These are phyloP conservation scores for Penicillium janthinellum DNA, from an alignment of 2,329 filamentous ascomycete genomes.

Conservation along the genomic window DNA sequence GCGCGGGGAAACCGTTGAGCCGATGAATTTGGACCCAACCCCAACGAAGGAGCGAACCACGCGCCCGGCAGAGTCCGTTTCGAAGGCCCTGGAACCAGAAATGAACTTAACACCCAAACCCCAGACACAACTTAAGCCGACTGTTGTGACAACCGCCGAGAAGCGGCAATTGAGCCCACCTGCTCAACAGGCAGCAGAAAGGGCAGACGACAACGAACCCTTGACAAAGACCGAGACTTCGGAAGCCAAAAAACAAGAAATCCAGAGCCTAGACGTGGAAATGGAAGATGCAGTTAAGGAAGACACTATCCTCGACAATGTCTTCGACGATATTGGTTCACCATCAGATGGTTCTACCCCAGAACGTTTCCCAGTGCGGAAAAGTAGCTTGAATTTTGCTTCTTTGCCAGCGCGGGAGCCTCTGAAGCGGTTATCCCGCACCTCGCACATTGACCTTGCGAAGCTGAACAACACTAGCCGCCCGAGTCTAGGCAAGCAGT, in stretches of 20 bases:
- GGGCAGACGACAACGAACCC: conserved; percentile 14
- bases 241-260: conserved; percentile 12
- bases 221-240: conserved; percentile 17
- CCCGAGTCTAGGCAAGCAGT: conserved; percentile 71
- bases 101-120: conserved; percentile 9
- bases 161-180: conserved; percentile 5
- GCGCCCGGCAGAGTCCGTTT: conserved; percentile 4
- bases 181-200: conserved; percentile 6
- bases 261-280: conserved; percentile 20
- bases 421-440: conserved; percentile 72
- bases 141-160: neutral
- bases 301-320: conserved; percentile 39
- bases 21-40: conserved; percentile 35
- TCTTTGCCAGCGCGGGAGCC: conserved; percentile 90
- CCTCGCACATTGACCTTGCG: conserved; percentile 72
- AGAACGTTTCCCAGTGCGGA: conserved; percentile 71
- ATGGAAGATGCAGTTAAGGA: conserved; percentile 31
- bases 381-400: conserved; percentile 94
- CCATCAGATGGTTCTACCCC: conserved; percentile 52
- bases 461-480: conserved; percentile 52
- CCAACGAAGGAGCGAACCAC: conserved; percentile 22
- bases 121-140: conserved; percentile 1
- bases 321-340: conserved; percentile 50
- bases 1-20: conserved; percentile 42
- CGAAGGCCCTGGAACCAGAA: conserved; percentile 9